Evolutionary conservation across 2,329 filamentous ascomycete species (phyloP).

Genomic region (Sclerotinia spermophila): DNA sequence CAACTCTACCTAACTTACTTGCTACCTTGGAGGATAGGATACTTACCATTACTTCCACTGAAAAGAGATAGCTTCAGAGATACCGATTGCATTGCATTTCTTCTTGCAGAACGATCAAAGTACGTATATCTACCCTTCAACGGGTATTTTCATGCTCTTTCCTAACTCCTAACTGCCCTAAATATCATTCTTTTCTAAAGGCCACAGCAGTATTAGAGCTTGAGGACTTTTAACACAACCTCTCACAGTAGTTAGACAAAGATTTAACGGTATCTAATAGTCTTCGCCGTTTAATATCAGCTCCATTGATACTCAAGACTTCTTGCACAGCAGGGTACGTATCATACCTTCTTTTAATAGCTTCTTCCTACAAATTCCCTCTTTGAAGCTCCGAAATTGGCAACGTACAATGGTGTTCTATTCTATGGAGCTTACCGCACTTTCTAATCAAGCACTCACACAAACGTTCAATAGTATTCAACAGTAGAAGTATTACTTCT

Average conservation of each 20-base stretch:
- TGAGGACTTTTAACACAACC: neutral
- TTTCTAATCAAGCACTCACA: neutral
- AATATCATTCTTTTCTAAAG: neutral
- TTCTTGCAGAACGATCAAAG: neutral
- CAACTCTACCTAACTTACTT: neutral
- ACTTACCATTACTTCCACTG: neutral
- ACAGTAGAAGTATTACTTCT: neutral
- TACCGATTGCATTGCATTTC: neutral
- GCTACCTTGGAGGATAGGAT: neutral
- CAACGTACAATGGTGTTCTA: no score
- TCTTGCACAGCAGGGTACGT: neutral
- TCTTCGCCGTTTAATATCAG: neutral
- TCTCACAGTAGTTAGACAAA: neutral
- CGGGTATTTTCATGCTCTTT: neutral
- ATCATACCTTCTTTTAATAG: neutral
- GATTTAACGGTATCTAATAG: neutral
- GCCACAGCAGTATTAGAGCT: neutral
- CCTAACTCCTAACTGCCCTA: neutral
- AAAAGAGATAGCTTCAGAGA: neutral
- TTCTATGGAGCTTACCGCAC: neutral
- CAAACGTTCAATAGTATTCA: neutral
- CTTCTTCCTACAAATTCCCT: no score
- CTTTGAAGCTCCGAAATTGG: neutral
- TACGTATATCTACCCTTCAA: neutral
- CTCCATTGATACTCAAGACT: neutral